These are phyloP conservation scores for Halteria grandinella DNA, from an alignment of 73 alveolate species.

Conservation along the genomic window DNA sequence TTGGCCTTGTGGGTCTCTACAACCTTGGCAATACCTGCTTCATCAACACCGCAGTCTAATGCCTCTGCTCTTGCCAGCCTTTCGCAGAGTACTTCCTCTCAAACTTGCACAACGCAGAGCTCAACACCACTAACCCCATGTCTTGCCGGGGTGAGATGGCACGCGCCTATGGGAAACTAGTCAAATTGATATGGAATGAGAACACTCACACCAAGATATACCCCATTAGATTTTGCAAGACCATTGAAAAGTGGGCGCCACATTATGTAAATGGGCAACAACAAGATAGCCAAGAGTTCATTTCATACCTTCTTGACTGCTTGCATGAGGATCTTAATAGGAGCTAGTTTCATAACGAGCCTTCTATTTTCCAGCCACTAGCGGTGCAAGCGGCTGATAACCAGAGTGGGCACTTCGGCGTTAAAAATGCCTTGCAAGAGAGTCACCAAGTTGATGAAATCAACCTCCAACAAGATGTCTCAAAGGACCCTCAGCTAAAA, in stretches of 20 bases:
- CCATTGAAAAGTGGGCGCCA: conserved; percentile 73
- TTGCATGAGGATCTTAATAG: conserved; percentile 97
- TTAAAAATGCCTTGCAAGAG: too few species aligned
- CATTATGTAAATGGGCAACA: conserved; percentile 78
- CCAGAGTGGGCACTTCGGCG: too few species aligned
- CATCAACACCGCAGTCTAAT: conserved; percentile 93
- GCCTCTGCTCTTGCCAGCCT: conserved; percentile 87
- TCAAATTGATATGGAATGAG: conserved; percentile 51
- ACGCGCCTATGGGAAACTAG: conserved; percentile 44
- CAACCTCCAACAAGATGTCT: too few species aligned
- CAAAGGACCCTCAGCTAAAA: conserved; percentile 19
- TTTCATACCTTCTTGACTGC: conserved; percentile 91
- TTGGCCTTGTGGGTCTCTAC: conserved; percentile 87
- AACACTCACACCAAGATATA: conserved; percentile 52
- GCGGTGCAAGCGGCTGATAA: too few species aligned
- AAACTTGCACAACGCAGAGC: conserved; percentile 64
- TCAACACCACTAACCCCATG: conserved; percentile 72
- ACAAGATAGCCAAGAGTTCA: conserved; percentile 95
- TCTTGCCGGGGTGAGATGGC: conserved; percentile 81
- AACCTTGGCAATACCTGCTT: conserved; percentile 97
- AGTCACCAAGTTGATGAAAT: too few species aligned
- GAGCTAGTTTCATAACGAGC: conserved; percentile 52
- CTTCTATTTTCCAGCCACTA: too few species aligned
- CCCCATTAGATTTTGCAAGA: conserved; percentile 70
- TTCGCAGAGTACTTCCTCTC: conserved; percentile 86